Evolutionary conservation across 1,284 basidiomycete genomes (phyloP).

Genomic region (Boletus smithii): DNA sequence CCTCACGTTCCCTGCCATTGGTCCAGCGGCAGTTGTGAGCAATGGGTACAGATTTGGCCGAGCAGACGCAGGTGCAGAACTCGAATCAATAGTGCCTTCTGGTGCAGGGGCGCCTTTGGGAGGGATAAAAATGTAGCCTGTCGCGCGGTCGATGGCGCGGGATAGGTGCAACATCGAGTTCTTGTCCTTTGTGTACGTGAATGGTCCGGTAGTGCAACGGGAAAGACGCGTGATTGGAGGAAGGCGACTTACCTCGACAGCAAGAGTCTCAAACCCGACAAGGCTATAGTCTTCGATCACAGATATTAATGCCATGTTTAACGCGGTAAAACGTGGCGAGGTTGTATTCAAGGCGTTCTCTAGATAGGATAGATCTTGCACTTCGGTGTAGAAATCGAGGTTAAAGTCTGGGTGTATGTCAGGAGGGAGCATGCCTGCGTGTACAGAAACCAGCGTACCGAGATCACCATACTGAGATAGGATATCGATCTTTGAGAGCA

Average conservation of each 20-base stretch:
- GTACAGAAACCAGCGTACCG: slow-evolving; percentile 45
- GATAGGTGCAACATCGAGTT: slow-evolving; percentile 87
- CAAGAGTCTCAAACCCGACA: slow-evolving; percentile 95
- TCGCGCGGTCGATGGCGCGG: slow-evolving; percentile 80
- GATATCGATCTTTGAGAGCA: slow-evolving; percentile 93
- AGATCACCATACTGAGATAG: slow-evolving; percentile 89
- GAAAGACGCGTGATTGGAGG: too few species aligned
- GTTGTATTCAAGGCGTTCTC: slow-evolving; percentile 69
- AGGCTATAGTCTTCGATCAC: slow-evolving; percentile 93
- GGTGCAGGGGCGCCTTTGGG: slow-evolving; percentile 48
- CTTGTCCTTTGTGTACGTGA: slow-evolving; percentile 65
- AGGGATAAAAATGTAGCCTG: slow-evolving; percentile 84
- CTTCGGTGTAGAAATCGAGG: slow-evolving; percentile 97
- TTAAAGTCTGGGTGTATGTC: slow-evolving; percentile 74
- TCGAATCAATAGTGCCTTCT: slow-evolving; percentile 47
- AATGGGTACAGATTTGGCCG: slow-evolving; percentile 65
- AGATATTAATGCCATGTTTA: slow-evolving; percentile 90
- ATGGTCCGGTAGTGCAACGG: not conserved
- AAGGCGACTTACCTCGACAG: slow-evolving; percentile 72
- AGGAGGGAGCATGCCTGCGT: not conserved
- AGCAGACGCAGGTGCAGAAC: slow-evolving; percentile 37
- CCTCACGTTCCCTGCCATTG: slow-evolving; percentile 55
- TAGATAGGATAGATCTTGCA: slow-evolving; percentile 91
- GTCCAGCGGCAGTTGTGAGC: slow-evolving; percentile 63
- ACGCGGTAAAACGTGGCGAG: slow-evolving; percentile 63